phyloP scores from a whole-genome alignment of 345 rosid species.

The Gossypium ekmanianum region DNA sequence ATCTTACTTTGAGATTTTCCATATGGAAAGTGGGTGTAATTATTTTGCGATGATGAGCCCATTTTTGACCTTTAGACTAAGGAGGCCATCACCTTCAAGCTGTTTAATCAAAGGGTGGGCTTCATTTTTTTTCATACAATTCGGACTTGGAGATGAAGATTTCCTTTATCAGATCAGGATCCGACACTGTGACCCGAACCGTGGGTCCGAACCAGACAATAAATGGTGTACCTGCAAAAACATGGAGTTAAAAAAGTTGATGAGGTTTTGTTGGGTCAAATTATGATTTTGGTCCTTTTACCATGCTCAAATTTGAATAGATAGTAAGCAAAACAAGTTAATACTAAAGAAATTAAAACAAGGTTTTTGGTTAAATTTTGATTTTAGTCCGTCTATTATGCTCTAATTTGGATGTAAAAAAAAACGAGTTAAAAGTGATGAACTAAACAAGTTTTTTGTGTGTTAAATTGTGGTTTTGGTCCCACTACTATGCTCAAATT shows the following conservation, averaged over 20 bases:
- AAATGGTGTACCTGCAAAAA: slow-evolving; percentile 57
- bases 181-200: slow-evolving; percentile 64
- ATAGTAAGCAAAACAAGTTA: too few species aligned
- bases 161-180: slow-evolving; percentile 71
- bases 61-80: slow-evolving; percentile 64
- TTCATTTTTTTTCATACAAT: slow-evolving; percentile 53
- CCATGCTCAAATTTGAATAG: too few species aligned
- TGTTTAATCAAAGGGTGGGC: slow-evolving; percentile 48
- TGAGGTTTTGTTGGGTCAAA: background rate
- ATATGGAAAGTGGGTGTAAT: slow-evolving; percentile 73
- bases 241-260: background rate
- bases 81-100: slow-evolving; percentile 73
- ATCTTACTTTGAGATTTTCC: slow-evolving; percentile 74
- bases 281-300: too few species aligned
- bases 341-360: too few species aligned
- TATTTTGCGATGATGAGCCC: slow-evolving; percentile 72
- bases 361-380: too few species aligned
- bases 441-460: too few species aligned
- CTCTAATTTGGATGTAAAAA: too few species aligned
- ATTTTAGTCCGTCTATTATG: too few species aligned
- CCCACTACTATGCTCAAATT: too few species aligned
- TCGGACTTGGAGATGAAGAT: slow-evolving; percentile 66
- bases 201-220: slow-evolving; percentile 78
- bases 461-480: too few species aligned
- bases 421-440: too few species aligned